Evolutionary conservation across 257 asterid species (phyloP).

Genomic region (Euphrasia confusa): DNA sequence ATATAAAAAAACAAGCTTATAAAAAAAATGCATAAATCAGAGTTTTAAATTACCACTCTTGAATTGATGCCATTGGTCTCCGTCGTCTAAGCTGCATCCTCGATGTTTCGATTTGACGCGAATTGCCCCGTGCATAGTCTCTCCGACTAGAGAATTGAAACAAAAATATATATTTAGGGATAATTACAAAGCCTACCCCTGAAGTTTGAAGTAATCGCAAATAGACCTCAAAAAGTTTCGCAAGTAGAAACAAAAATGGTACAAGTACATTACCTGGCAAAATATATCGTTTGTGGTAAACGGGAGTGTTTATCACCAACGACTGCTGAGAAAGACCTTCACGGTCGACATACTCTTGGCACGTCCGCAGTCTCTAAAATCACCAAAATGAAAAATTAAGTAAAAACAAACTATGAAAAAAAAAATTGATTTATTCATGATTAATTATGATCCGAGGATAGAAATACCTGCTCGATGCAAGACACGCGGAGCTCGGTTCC

Average conservation of each 20-base stretch:
- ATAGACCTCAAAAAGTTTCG: background rate
- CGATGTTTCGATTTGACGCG: slow-evolving; percentile 49
- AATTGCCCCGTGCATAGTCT: slow-evolving; percentile 52
- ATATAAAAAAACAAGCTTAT: background rate
- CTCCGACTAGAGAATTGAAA: slow-evolving; percentile 50
- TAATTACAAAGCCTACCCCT: background rate
- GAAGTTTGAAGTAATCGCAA: background rate
- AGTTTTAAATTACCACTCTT: slow-evolving; percentile 46
- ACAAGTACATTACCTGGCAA: slow-evolving; percentile 62
- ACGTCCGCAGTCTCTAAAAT: slow-evolving; percentile 72
- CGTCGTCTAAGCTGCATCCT: slow-evolving; percentile 67
- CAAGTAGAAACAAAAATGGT: background rate
- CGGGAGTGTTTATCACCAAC: slow-evolving; percentile 77
- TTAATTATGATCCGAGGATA: background rate
- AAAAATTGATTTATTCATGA: background rate
- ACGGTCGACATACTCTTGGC: slow-evolving; percentile 73
- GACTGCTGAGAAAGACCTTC: slow-evolving; percentile 95
- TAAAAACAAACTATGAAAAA: background rate
- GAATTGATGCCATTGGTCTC: slow-evolving; percentile 66
- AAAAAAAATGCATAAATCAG: background rate
- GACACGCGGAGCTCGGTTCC: slow-evolving; percentile 84
- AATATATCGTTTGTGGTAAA: slow-evolving; percentile 73
- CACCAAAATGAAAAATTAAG: slow-evolving; percentile 19
- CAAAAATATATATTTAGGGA: background rate
- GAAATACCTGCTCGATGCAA: slow-evolving; percentile 82